These are phyloP conservation scores for Cercospora sesami DNA, from an alignment of 2,329 filamentous ascomycete genomes.

Conservation along the genomic window DNA sequence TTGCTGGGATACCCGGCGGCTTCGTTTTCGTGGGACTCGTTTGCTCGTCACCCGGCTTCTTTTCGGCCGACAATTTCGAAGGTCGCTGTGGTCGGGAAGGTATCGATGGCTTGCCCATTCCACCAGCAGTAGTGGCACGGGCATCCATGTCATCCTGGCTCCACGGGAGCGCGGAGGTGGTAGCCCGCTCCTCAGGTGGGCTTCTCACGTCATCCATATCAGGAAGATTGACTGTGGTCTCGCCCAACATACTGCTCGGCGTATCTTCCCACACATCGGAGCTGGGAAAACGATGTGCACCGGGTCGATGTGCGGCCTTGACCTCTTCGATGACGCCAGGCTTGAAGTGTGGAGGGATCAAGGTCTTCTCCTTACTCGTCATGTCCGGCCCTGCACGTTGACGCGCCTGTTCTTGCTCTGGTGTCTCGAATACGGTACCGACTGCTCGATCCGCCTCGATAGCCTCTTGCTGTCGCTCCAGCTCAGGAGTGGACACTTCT, in stretches of 20 bases:
- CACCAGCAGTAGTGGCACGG: slow-evolving; percentile 29
- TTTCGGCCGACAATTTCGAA: slow-evolving; percentile 37
- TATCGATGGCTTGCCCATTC: slow-evolving; percentile 30
- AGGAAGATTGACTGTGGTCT: slow-evolving; percentile 64
- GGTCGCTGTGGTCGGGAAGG: slow-evolving; percentile 35
- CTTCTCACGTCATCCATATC: slow-evolving; percentile 35
- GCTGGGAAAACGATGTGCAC: slow-evolving; percentile 75
- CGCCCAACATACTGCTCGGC: slow-evolving; percentile 76
- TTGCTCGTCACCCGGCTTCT: slow-evolving; percentile 39
- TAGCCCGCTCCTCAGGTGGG: slow-evolving; percentile 33
- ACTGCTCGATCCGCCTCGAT: slow-evolving; percentile 33
- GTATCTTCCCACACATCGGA: slow-evolving; percentile 93
- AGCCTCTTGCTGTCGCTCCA: slow-evolving; percentile 44
- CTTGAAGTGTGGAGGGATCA: slow-evolving; percentile 59
- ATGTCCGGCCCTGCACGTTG: slow-evolving; percentile 41
- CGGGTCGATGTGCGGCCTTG: slow-evolving; percentile 55
- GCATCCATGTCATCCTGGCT: slow-evolving; percentile 23
- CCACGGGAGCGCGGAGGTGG: slow-evolving; percentile 9
- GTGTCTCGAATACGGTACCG: slow-evolving; percentile 45
- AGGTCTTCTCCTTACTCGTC: slow-evolving; percentile 51
- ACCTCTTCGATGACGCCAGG: slow-evolving; percentile 55
- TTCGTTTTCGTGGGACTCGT: slow-evolving; percentile 53
- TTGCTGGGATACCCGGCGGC: slow-evolving; percentile 57
- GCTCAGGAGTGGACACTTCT: slow-evolving; percentile 75
- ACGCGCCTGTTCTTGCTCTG: slow-evolving; percentile 53